Base-by-base conservation (phyloP, 331 rosid genomes). In the Quercus phellos region DNA sequence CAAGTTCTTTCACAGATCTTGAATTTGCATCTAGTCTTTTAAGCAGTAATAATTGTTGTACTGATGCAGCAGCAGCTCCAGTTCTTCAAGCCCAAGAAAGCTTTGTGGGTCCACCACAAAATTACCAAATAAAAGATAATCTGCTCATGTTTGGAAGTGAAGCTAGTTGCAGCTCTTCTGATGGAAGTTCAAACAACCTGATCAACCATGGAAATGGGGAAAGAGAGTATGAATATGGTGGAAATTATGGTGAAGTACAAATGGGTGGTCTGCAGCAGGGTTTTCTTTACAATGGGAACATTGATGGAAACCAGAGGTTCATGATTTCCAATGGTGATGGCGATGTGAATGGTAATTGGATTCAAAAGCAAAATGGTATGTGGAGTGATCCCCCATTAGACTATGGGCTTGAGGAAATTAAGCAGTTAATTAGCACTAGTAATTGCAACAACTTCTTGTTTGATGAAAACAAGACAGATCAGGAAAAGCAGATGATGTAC, bases 81-180 rank as follows among this genome's bases (percentile, higher is more conserved):
- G 51, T 24, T 42, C 80, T 80, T 50, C 88, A 83, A 72, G 32
- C 74, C 73, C 93, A 84, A 80, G 89, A 87, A 61, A 82, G 84
- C 50, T 84, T 79, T 18, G 79, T 78, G 74, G 55, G 63, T 24
- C 79, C 78, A 42, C n/a, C 75, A 35, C 86, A 86, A 17, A 64
- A 84, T 70, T 58, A 51, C 30, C 77, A 76, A 72, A 80, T 68
- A 29, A 84, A 73, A 77, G 80, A 81, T 34, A 78, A 68, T 38
- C 63, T 55, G 18, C 74, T 83, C 60, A 53, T 82, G 76, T 85
- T 82, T 76, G 86, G 90, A 2, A 61, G 85, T 80, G 90, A 89
- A 80, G 89, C 88, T 7, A 85, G 97, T 71, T 90, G 90, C 42
- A 88, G 90, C 84, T 90, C 94, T 71, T 90, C 95, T 70, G 88